Conservation (phyloP, 768 basidiomycete genomes). For the Boletus edulis region DNA sequence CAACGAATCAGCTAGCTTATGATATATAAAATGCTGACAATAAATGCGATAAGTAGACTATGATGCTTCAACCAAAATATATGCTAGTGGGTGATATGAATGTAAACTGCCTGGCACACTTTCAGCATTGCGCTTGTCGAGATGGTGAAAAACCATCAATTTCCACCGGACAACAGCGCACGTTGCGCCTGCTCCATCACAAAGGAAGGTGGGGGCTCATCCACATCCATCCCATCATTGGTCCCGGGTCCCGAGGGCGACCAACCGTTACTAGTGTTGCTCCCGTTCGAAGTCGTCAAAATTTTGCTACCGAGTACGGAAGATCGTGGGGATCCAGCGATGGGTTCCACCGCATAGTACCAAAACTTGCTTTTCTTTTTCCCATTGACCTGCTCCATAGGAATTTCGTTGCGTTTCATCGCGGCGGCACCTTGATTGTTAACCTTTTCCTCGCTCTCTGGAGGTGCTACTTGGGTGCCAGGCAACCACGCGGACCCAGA, state of each 20-base stretch:
- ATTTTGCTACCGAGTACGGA: constrained; percentile 11
- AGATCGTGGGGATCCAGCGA: constrained; percentile 33
- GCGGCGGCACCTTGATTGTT: constrained; percentile 62
- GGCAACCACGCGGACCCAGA: constrained; percentile 42
- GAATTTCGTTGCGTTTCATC: constrained; percentile 68
- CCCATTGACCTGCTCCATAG: constrained; percentile 72
- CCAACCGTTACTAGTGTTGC: constrained; percentile 12
- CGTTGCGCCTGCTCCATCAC: constrained; percentile 11
- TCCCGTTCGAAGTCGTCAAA: constrained; percentile 20
- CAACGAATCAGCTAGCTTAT: background rate
- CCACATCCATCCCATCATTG: constrained; percentile 22
- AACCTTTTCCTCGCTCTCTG: constrained; percentile 39
- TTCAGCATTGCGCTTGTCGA: too few species aligned
- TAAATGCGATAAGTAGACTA: constrained; percentile 31
- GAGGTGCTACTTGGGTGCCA: constrained; percentile 21
- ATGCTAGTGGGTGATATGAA: constrained; percentile 31
- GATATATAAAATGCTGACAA: constrained; percentile 14
- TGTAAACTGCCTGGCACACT: constrained; percentile 8
- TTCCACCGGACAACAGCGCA: constrained; percentile 8
- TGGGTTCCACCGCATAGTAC: constrained; percentile 84
- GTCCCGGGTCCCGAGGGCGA: background rate
- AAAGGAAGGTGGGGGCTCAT: constrained; percentile 16
- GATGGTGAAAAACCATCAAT: constrained; percentile 1
- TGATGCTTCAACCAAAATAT: constrained; percentile 25
- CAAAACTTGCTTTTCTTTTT: constrained; percentile 87